phyloP scores from a whole-genome alignment of 169 alveolate species.

The Eimeria praecox region DNA sequence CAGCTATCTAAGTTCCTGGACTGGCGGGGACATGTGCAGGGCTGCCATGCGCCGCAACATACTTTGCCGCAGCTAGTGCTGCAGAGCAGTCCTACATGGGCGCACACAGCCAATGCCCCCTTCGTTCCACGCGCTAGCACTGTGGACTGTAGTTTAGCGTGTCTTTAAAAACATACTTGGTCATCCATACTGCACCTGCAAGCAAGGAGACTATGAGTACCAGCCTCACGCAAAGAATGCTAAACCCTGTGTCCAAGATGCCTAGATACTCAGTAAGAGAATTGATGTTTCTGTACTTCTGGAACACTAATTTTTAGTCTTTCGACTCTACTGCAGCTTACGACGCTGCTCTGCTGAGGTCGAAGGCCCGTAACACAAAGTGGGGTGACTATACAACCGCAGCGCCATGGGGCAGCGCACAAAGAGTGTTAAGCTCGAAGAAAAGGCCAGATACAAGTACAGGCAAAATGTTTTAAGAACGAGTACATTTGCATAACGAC shows the following conservation, averaged over 20 bases:
- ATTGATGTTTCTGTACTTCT: not conserved
- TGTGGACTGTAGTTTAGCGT: too few species aligned
- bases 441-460: not conserved
- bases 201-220: too few species aligned
- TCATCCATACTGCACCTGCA: not conserved
- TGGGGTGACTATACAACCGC: not conserved
- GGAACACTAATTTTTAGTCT: not conserved
- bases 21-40: too few species aligned
- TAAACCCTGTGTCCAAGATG: too few species aligned
- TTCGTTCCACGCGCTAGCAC: too few species aligned
- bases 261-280: too few species aligned
- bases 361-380: not conserved
- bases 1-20: too few species aligned
- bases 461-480: too few species aligned
- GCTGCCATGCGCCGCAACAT: not conserved
- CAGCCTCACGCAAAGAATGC: too few species aligned
- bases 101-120: not conserved
- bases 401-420: not conserved
- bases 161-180: not conserved
- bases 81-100: not conserved
- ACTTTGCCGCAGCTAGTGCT: not conserved
- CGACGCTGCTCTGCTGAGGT: not conserved
- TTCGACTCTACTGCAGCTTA: too few species aligned
- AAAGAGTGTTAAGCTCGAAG: not conserved
- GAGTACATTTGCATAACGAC: not conserved